These are phyloP conservation scores for Blastomyces parvus DNA, from an alignment of 2,329 filamentous ascomycete species.

Conservation along the genomic window DNA sequence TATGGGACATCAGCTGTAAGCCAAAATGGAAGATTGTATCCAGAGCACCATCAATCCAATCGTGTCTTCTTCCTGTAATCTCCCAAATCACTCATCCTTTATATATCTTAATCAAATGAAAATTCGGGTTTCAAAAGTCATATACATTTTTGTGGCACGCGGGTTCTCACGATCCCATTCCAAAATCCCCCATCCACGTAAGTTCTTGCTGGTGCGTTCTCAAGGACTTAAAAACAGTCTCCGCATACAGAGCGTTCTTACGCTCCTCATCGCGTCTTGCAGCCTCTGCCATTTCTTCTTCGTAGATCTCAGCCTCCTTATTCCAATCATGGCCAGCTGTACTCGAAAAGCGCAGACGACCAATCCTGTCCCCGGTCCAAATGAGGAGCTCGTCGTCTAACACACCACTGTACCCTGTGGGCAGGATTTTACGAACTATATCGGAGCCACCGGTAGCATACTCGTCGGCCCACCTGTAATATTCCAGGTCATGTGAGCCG, in stretches of 20 bases:
- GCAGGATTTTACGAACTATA: slow-evolving; percentile 69
- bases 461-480: slow-evolving; percentile 41
- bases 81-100: too few species aligned
- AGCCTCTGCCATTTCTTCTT: slow-evolving; percentile 18
- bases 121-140: background rate
- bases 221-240: background rate
- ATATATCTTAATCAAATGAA: background rate
- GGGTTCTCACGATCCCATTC: background rate
- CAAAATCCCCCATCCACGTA: slow-evolving; percentile 8
- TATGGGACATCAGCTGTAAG: too few species aligned
- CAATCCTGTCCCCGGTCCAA: slow-evolving; percentile 81
- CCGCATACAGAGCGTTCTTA: background rate
- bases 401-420: slow-evolving; percentile 39
- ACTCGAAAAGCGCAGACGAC: slow-evolving; percentile 57
- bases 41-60: too few species aligned
- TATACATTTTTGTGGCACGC: background rate
- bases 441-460: slow-evolving; percentile 51
- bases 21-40: too few species aligned
- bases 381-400: slow-evolving; percentile 60
- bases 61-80: too few species aligned
- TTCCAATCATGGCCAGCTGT: slow-evolving; percentile 23
- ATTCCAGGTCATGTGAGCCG: slow-evolving; percentile 36
- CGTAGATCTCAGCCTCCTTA: slow-evolving; percentile 23
- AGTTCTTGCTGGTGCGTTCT: background rate
- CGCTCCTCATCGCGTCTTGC: background rate